phyloP scores from a whole-genome alignment of 2,329 filamentous ascomycete species.

The Aurifilum marmelostoma region DNA sequence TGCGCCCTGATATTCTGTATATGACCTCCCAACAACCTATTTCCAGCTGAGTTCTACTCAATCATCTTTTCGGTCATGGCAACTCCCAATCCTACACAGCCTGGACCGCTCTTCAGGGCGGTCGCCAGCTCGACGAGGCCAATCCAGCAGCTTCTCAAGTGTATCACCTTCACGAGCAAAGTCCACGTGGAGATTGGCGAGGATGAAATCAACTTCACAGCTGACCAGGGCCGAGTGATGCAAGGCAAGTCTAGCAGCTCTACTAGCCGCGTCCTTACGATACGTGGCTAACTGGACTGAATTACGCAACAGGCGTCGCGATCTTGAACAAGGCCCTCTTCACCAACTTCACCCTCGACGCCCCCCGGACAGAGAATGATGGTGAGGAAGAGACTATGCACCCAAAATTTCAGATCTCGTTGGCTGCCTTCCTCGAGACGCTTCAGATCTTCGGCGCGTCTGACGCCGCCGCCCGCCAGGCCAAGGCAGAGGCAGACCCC shows the following conservation, averaged over 20 bases:
- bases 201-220: constrained; percentile 84
- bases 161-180: constrained; percentile 62
- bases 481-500: constrained; percentile 61
- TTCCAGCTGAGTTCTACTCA: not conserved
- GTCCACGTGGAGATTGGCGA: constrained; percentile 74
- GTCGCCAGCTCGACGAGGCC: constrained; percentile 79
- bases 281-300: constrained; percentile 35
- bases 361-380: constrained; percentile 43
- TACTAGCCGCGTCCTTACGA: constrained; percentile 28
- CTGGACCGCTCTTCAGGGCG: constrained; percentile 66
- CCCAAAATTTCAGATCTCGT: constrained; percentile 82
- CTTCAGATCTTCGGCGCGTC: constrained; percentile 94
- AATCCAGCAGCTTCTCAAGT: constrained; percentile 65
- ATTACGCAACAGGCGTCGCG: constrained; percentile 60
- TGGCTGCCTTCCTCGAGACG: constrained; percentile 86
- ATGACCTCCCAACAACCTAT: constrained; percentile 22
- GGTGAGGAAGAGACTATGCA: constrained; percentile 49
- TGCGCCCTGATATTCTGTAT: constrained; percentile 24
- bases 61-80: constrained; percentile 19
- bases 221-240: constrained; percentile 87
- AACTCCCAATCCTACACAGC: constrained; percentile 21
- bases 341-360: constrained; percentile 77
- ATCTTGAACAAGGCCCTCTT: constrained; percentile 91
- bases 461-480: constrained; percentile 62
- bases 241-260: constrained; percentile 66